Evolutionary conservation across 495 filamentous ascomycete species (phyloP).

Genomic region (Thozetella sp.): DNA sequence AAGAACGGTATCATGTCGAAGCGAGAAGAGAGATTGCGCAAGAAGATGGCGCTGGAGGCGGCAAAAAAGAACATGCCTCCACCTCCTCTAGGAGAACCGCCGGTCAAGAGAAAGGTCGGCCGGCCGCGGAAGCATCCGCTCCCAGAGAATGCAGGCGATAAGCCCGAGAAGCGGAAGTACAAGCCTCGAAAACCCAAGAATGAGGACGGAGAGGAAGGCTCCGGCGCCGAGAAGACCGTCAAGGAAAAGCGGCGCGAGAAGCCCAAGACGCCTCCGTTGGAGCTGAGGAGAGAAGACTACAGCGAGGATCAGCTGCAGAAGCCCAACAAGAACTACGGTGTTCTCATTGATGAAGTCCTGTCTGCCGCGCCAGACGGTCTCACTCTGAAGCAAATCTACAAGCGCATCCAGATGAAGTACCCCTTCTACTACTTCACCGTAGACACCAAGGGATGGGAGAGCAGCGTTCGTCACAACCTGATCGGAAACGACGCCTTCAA

Average conservation of each 20-base stretch:
- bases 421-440: slow-evolving; percentile 87
- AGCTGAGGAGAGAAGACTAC: slow-evolving; percentile 72
- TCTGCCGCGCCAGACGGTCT: slow-evolving; percentile 72
- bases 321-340: slow-evolving; percentile 83
- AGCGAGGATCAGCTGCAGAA: slow-evolving; percentile 85
- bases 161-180: slow-evolving; percentile 76
- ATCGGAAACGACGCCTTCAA: slow-evolving; percentile 85
- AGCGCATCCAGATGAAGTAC: slow-evolving; percentile 81
- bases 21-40: slow-evolving; percentile 68
- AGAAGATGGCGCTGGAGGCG: slow-evolving; percentile 58
- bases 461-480: slow-evolving; percentile 94
- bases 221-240: slow-evolving; percentile 45
- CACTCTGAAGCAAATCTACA: slow-evolving; percentile 93
- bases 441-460: slow-evolving; percentile 90
- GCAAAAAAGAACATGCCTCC: slow-evolving; percentile 47
- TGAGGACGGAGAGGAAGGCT: slow-evolving; percentile 47
- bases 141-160: slow-evolving; percentile 56
- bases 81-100: slow-evolving; percentile 40
- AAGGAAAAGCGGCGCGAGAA: slow-evolving; percentile 64
- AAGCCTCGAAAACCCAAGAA: slow-evolving; percentile 71
- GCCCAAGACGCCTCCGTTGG: slow-evolving; percentile 58
- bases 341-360: slow-evolving; percentile 88
- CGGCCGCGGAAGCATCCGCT: slow-evolving; percentile 53
- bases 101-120: slow-evolving; percentile 63
- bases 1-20: slow-evolving; percentile 95